Conservation (phyloP, 169 alveolate species). For the Plasmodium falciparum region DNA sequence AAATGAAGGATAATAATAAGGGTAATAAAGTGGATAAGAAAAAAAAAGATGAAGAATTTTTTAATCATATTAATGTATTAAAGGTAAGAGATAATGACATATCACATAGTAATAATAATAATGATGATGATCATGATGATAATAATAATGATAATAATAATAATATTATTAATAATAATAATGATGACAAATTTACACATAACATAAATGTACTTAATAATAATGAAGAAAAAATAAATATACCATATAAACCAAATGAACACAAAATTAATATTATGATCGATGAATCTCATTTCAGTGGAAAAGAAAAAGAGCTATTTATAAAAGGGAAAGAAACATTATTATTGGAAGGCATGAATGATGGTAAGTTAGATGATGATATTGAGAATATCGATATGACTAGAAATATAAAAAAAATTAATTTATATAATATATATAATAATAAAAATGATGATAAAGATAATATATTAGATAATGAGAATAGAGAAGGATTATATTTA, state of each 20-base stretch:
- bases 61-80: neutral
- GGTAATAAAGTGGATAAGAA: neutral
- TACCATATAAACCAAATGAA: neutral
- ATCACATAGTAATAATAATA: neutral
- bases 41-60: neutral
- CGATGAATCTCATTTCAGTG: neutral
- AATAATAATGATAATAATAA: neutral
- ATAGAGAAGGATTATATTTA: slow-evolving; percentile 19
- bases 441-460: slow-evolving; percentile 9
- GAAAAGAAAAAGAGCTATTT: too few relatives aligned
- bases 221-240: neutral
- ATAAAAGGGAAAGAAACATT: too few relatives aligned
- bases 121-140: neutral
- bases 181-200: slow-evolving; percentile 2
- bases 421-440: slow-evolving; percentile 27
- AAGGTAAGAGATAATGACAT: neutral
- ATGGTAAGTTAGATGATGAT: slow-evolving; percentile 22
- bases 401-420: slow-evolving; percentile 8
- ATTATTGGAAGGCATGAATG: neutral
- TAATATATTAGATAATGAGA: slow-evolving; percentile 22
- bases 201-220: neutral
- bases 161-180: neutral
- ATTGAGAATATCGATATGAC: slow-evolving; percentile 10
- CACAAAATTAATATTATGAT: neutral
- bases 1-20: neutral